These are phyloP conservation scores for Lactifluus hygrophoroides DNA, from an alignment of 768 basidiomycete species.

Conservation along the genomic window DNA sequence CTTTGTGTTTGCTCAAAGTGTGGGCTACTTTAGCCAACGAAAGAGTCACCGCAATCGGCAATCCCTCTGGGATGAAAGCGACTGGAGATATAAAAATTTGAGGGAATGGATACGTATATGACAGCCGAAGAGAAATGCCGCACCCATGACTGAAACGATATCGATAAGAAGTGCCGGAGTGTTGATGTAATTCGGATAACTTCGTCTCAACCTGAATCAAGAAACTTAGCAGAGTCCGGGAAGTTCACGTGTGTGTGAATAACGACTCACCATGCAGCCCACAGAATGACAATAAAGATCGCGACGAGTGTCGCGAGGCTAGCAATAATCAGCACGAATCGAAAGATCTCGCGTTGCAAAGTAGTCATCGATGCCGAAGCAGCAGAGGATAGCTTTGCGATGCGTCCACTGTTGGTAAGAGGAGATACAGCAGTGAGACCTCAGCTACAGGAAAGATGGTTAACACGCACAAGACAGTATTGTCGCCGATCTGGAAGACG, in stretches of 20 bases:
- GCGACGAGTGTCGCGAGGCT: slow-evolving; percentile 36
- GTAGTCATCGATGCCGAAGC: slow-evolving; percentile 34
- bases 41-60: slow-evolving; percentile 47
- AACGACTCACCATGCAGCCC: slow-evolving; percentile 32
- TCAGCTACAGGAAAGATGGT: no score
- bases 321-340: slow-evolving; percentile 47
- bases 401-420: slow-evolving; percentile 33
- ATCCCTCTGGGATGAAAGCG: slow-evolving; percentile 44
- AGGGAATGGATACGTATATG: no score
- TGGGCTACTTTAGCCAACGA: slow-evolving; percentile 40
- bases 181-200: slow-evolving; percentile 39
- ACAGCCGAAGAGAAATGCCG: no score
- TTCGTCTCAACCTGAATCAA: slow-evolving; percentile 33
- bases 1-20: slow-evolving; percentile 43
- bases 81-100: no score
- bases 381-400: slow-evolving; percentile 31
- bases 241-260: slow-evolving; percentile 2
- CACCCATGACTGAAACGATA: slow-evolving; percentile 46
- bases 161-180: slow-evolving; percentile 45
- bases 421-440: no score
- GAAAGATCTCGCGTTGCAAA: slow-evolving; percentile 45
- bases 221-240: neutral
- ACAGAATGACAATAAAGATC: slow-evolving; percentile 44
- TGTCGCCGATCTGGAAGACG: slow-evolving; percentile 42
- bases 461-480: slow-evolving; percentile 43